Percentiles rank a stretch among this genome's conserved stretches.
phyloP scores from a whole-genome alignment of 176 grass and related monocot species.

The Dactylis glomerata region DNA sequence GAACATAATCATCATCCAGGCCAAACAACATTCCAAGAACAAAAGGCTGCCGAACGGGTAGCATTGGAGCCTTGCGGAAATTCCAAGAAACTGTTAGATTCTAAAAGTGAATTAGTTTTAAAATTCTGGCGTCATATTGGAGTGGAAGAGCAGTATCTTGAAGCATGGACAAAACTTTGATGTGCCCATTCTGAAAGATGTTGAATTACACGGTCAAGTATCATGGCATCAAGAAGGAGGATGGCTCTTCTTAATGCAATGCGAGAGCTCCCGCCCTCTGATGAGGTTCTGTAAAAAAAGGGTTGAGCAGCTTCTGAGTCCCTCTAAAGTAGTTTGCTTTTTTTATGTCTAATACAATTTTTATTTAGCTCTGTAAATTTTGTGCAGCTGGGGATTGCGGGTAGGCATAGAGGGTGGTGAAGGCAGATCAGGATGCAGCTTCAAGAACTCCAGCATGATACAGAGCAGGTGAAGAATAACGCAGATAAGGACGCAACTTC shows the following conservation, averaged over 20 bases:
- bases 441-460: slow-evolving; percentile 69
- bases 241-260: too few relatives aligned
- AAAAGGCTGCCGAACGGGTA: not conserved
- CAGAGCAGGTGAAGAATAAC: too few relatives aligned
- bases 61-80: not conserved
- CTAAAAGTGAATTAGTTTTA: not conserved
- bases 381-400: not conserved
- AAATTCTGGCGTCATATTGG: not conserved
- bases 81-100: too few relatives aligned
- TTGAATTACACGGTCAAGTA: slow-evolving; percentile 76
- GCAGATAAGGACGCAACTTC: too few relatives aligned
- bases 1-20: not conserved
- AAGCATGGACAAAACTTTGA: slow-evolving; percentile 5
- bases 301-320: slow-evolving; percentile 62
- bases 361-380: not conserved
- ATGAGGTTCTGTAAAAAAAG: too few relatives aligned
- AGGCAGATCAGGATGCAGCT: slow-evolving; percentile 72
- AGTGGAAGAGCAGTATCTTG: not conserved
- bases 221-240: slow-evolving; percentile 57
- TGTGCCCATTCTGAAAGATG: slow-evolving; percentile 79
- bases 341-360: not conserved
- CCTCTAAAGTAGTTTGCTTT: slow-evolving; percentile 4
- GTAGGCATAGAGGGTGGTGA: slow-evolving; percentile 80
- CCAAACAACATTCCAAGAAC: not conserved
- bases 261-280: too few relatives aligned